A percentile compares a stretch with the other conserved stretches of the same genome.
These are phyloP conservation scores for Rhizopogon vinicolor DNA, from an alignment of 768 basidiomycete genomes.

Conservation along the genomic window DNA sequence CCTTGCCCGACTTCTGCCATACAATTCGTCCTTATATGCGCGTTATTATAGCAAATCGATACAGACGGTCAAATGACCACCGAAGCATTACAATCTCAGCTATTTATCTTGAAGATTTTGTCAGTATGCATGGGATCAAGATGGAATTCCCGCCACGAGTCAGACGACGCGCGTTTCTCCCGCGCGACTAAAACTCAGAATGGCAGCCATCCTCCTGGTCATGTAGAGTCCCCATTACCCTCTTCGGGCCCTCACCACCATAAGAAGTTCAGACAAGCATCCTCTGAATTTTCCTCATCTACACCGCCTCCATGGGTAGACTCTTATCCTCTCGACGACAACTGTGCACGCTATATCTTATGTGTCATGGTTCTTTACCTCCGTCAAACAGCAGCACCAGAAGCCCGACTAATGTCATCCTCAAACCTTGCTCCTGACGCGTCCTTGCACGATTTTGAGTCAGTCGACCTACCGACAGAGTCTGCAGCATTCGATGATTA, in stretches of 20 bases:
- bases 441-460: conserved; percentile 69
- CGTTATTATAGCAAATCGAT: conserved; percentile 45
- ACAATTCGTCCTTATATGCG: conserved; percentile 9
- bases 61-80: conserved; percentile 48
- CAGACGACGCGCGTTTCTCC: conserved; percentile 37
- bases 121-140: conserved; percentile 74
- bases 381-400: conserved; percentile 59
- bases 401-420: conserved; percentile 53
- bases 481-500: conserved; percentile 17
- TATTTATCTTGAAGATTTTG: conserved; percentile 81
- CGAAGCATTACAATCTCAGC: conserved; percentile 80
- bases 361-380: conserved; percentile 82
- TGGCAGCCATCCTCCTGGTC: conserved; percentile 26
- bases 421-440: conserved; percentile 59
- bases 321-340: conserved; percentile 72
- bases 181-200: conserved; percentile 31
- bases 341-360: conserved; percentile 75
- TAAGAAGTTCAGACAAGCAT: conserved; percentile 31
- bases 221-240: conserved; percentile 33
- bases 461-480: conserved; percentile 36
- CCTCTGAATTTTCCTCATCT: conserved; percentile 35
- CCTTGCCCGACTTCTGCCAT: conserved; percentile 9
- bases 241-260: conserved; percentile 20
- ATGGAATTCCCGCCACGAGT: conserved; percentile 48
- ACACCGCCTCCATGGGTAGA: conserved; percentile 50